phyloP scores from a whole-genome alignment of 1,284 basidiomycete species.

The Heterobasidion irregulare region DNA sequence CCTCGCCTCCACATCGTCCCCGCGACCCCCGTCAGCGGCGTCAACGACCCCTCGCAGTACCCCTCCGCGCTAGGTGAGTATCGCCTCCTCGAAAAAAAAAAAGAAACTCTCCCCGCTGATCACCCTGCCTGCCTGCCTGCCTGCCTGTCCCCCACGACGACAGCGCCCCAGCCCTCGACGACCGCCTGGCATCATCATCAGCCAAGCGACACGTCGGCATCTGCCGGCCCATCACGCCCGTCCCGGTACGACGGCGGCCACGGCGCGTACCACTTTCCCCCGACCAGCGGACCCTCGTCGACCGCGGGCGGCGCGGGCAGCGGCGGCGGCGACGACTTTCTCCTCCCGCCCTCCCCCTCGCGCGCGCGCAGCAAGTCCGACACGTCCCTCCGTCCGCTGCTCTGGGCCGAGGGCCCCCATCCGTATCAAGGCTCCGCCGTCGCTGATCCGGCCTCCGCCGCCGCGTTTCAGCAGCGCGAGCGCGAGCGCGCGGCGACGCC shows the following conservation, averaged over 20 bases:
- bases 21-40: constrained; percentile 69
- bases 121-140: not conserved
- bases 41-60: constrained; percentile 32
- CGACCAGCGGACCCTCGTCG: constrained; percentile 14
- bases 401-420: constrained; percentile 31
- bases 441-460: constrained; percentile 4
- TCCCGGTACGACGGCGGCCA: constrained; percentile 11
- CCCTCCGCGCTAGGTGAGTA: not conserved
- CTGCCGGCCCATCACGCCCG: constrained; percentile 10
- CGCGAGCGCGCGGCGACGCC: too few relatives aligned
- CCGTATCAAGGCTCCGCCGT: constrained; percentile 19
- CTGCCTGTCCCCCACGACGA: constrained; percentile 6
- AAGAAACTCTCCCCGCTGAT: too few relatives aligned
- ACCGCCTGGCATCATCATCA: constrained; percentile 14
- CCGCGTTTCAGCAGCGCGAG: too few relatives aligned
- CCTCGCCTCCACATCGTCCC: constrained; percentile 70
- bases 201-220: constrained; percentile 9
- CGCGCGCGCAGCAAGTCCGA: constrained; percentile 55
- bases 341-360: constrained; percentile 26
- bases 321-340: constrained; percentile 12
- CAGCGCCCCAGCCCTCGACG: constrained; percentile 11
- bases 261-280: constrained; percentile 22
- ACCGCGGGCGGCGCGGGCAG: too few relatives aligned
- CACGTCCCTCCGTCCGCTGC: constrained; percentile 44
- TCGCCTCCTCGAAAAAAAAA: not conserved